Evolutionary conservation across 2,329 filamentous ascomycete species (phyloP), one percentile per base, ranked within the genome.

Genomic region (Trichoderma cornu-damae): DNA sequence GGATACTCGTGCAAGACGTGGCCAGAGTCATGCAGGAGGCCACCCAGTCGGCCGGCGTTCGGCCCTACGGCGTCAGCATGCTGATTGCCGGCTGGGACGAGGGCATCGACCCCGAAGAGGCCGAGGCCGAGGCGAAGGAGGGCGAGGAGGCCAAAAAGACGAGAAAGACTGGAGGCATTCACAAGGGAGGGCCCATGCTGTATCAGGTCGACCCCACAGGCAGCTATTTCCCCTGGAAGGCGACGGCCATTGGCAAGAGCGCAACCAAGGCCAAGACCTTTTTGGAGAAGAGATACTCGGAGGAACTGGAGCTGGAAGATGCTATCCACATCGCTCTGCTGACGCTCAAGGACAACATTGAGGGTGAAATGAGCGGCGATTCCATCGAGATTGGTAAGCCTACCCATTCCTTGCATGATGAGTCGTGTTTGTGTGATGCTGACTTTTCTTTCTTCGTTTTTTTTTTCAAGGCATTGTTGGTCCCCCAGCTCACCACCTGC

Each of bases 141-240:
- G 84, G 83, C 62, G 84, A 88, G 74, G 89, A 90, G 77, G 88
- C 87, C 78, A 88, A 87, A 77, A 75, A 79, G 26, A 83, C 83
- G 54, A 87, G 88, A 65, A 96, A 97, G 84, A 97, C 94, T 22
- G 94, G 93, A 26, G 94, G 94, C 48, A 94, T 96, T 65, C 80
- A 94, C 66, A 97, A 96, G 79, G 93, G 94, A 51, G 93, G 94
- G 5, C 94, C 94, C 47, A 96, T 95, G 82, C 77, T 99, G 70
- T 99, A 99, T 78, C 93, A 99, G 78, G 94, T 99, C 65, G 94
- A 99, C 72, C 94, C 94, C n/a, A 96, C 90, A 63, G 94, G 94
- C 65, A 96, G 90, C 73, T 99, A 99, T 73, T 99, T 96, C 73
- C 94, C 94, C 3, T 99, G 94, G 94, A 99, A 99, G 81, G 94